Evolutionary conservation across 192 early-diverging fungal species (phyloP), one percentile per base, ranked within the genome.

Genomic region (Coemansia javaensis): DNA sequence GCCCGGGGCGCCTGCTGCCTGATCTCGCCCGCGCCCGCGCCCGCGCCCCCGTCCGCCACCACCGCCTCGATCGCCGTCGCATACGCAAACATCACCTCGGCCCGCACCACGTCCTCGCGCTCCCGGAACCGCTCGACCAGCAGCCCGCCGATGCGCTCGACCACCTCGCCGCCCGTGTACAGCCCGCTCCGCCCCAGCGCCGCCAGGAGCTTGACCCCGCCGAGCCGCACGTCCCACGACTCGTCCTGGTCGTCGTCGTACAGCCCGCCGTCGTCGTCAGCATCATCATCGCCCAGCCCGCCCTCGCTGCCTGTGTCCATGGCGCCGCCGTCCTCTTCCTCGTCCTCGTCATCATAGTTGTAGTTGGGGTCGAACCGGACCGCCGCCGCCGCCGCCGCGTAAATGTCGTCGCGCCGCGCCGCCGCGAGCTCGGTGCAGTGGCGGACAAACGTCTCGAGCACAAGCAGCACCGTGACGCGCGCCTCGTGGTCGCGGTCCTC

Each of bases 171-270:
- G 7, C 52, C 40, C 3, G 32, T 22, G 9, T 34, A 51, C 30
- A 72, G 39, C 13, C 37, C 36, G 49, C 68, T 65, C 48, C 57
- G 51, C 14, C 49, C 48, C 16, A 72, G 42, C 3, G 56, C 49
- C 10, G 56, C 40, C 27, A 74, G 42, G 28, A 74, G 59, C 43
- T 62, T 66, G 50, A 67, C 64, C 8, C 63, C 71, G 22, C 65
- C 36, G 8, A 62, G 59, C 11, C 71, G 63, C 24, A 75, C 47
- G 11, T 63, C 49, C 64, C 64, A 75, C 9, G 71, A 44, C 23
- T 54, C 59, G 24, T 75, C 71, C 4, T 67, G 54, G 32, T 75
- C 47, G 51, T 75, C 63, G 7, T 66, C 71, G 41, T 72, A 63
- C 30, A 63, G 52, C 1, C 14, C 39, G 37, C 52, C 66, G 49